Base-by-base conservation (phyloP, 495 filamentous ascomycete genomes). In the Astrothelium subdiscretum region DNA sequence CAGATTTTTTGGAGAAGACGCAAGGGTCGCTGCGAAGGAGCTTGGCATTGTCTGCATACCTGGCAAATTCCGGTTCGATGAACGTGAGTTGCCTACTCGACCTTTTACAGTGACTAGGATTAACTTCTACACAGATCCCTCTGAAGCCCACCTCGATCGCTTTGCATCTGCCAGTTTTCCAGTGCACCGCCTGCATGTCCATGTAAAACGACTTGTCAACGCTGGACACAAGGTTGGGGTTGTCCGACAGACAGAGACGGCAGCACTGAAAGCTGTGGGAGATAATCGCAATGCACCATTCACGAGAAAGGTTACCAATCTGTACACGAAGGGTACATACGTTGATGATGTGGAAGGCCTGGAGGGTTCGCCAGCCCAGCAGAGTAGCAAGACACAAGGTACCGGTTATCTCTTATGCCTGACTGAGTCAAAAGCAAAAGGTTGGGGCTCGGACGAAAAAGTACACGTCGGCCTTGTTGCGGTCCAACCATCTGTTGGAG, bases 271-370 rank as follows among this genome's bases (percentile, higher is more conserved):
- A 71, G 95, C 95, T 38, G 94, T 85, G 8, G 95, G 94, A 5
- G 91, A 97, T 72, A 99, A 99, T 72, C 83, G 89, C 61, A 97
- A 96, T 70, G 84, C 89, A 0, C 91, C 94, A 0, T 99, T 99
- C 67, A 84, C 87, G 20, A 86, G 94, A 43, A 94, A 95, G 68
- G 82, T 99, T 66, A 96, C 94, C 11, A 97, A 96, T 72, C 76
- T 99, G 11, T 99, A 97, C 75, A 99, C 94, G 6, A 99, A 99
- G 73, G 94, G 91, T 29, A 99, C 94, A 0, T 99, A 99, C 66
- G 87, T 99, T 58, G 94, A 99, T 70, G 94, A 99, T 73, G 79
- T 87, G 10, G 92, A 96, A 63, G 89, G 91, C 18, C 72, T 96
- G 11, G 85, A 88, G 51, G 81, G 84, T 1, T 82, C 86, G 18